These are phyloP conservation scores for Alnus glutinosa DNA, from an alignment of 306 rosid species.

Conservation along the genomic window DNA sequence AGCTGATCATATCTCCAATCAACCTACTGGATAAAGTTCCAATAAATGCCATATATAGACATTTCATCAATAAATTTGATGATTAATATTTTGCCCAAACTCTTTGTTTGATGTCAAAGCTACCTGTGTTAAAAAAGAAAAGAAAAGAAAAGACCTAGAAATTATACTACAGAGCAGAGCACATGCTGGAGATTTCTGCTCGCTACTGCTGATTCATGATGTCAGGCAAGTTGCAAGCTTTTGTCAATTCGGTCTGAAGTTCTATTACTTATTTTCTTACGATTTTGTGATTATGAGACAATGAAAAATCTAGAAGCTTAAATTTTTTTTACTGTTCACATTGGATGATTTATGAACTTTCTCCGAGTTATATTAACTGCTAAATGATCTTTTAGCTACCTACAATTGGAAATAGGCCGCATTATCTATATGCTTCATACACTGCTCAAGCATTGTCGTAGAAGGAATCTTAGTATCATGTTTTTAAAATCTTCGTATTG, in stretches of 20 bases:
- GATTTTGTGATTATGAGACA: background rate
- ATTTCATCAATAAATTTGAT: background rate
- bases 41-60: background rate
- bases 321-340: background rate
- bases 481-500: background rate
- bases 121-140: background rate
- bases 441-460: background rate
- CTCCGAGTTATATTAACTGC: background rate
- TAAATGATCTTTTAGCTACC: constrained; percentile 3
- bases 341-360: background rate
- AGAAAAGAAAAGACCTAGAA: no score
- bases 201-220: background rate
- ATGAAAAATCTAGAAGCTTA: background rate
- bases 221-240: background rate
- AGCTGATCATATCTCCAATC: background rate
- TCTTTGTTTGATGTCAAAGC: background rate
- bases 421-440: background rate
- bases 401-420: background rate
- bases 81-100: background rate
- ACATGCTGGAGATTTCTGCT: background rate
- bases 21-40: background rate
- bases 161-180: background rate
- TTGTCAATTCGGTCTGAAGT: background rate
- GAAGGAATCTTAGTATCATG: background rate
- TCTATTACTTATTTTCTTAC: background rate